phyloP scores from a whole-genome alignment of 148 eudicot species.

The Vaccinium vitisidaea region DNA sequence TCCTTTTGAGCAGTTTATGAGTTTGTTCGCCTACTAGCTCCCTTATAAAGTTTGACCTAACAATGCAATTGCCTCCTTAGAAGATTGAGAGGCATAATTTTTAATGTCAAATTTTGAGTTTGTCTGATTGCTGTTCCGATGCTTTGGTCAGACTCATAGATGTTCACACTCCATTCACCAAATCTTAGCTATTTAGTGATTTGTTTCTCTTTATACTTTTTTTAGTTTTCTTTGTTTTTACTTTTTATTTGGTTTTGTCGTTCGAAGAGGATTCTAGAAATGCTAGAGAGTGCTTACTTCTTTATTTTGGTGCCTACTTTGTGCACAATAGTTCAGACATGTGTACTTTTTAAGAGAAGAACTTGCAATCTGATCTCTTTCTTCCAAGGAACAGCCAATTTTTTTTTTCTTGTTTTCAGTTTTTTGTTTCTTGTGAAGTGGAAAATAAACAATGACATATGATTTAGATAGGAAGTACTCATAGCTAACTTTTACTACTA shows the following conservation, averaged over 20 bases:
- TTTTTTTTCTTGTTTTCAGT: neutral
- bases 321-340: neutral
- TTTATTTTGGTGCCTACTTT: neutral
- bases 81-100: neutral
- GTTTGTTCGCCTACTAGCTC: neutral
- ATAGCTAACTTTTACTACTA: conserved; percentile 18
- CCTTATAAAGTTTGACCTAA: neutral
- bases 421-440: neutral
- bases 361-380: conserved; percentile 8
- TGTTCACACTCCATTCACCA: neutral
- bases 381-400: neutral
- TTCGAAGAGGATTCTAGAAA: neutral
- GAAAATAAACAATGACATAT: neutral
- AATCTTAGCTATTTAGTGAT: neutral
- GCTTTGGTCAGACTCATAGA: neutral
- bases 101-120: neutral
- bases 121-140: neutral
- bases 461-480: neutral
- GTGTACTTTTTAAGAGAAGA: neutral
- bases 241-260: neutral
- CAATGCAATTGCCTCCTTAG: neutral
- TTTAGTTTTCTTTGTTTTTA: neutral
- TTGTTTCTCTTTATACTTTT: neutral
- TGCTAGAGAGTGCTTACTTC: neutral
- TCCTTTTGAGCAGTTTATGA: neutral